phyloP scores from a whole-genome alignment of 345 rosid species.

The Isatis tinctoria region DNA sequence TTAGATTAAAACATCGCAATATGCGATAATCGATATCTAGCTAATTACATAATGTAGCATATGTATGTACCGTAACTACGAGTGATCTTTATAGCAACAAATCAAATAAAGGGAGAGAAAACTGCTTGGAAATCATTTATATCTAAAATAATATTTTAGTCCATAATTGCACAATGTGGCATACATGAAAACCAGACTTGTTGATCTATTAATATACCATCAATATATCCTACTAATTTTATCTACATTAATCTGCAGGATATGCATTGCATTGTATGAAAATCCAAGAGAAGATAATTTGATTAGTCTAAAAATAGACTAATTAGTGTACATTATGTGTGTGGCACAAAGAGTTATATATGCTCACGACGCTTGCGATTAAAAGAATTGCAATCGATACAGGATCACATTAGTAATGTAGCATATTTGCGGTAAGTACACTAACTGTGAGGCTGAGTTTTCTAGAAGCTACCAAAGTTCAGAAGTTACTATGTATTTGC shows the following conservation, averaged over 20 bases:
- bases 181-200: neutral
- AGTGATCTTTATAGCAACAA: neutral
- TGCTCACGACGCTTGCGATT: neutral
- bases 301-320: neutral
- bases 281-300: conserved; percentile 8
- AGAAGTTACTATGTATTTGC: neutral
- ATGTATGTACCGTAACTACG: neutral
- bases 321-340: neutral
- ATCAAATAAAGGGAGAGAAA: neutral
- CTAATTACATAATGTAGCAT: neutral
- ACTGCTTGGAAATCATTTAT: neutral
- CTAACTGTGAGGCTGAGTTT: neutral
- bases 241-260: neutral
- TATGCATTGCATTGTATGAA: neutral
- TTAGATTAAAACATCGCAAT: neutral
- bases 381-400: neutral
- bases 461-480: neutral
- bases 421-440: neutral
- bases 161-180: neutral
- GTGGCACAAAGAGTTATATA: neutral
- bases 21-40: neutral
- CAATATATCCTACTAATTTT: neutral
- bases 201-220: neutral
- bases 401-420: neutral
- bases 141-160: neutral